Base-by-base conservation (phyloP, 208 protist species). In the Trypanosoma rangeli region DNA sequence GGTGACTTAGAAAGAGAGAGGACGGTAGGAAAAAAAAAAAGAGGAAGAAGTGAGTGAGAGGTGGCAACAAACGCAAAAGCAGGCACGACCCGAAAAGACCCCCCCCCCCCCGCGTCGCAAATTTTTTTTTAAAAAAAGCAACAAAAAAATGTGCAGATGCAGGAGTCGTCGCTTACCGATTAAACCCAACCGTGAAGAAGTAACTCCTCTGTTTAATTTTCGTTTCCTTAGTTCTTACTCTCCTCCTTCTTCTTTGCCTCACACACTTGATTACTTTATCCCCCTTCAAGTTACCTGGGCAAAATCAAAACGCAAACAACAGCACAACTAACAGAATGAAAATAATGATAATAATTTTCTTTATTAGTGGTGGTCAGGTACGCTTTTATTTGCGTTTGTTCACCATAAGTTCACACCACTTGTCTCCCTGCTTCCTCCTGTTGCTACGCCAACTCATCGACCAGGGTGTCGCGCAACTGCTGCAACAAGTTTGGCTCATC, bases 361-460 rank as follows among this genome's bases (percentile, higher is more conserved):
- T n/a, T n/a, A n/a, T n/a, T 42, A 42, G 2, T 68, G 12, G 20
- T 49, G 39, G 13, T 68, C n/a, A 7, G 33, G 18, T 68, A 33
- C 44, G 16, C 8, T 24, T 35, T 22, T 20, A 15, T 50, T 50
- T 50, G 46, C 28, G 35, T 50, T 50, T 61, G 10, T 33, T n/a
- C n/a, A n/a, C n/a, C n/a, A n/a, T n/a, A n/a, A n/a, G n/a, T n/a
- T n/a, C n/a, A n/a, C n/a, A n/a, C 20, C 31, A 49, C 33, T 46
- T 48, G 60, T 60, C 26, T 61, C 42, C 64, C 24, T 65, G 56
- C 37, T 12, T 56, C 24, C 16, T 50, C 28, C 37, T 39, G 15
- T 22, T 28, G 5, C 33, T 96, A 97, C 68, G 89, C 86, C 50
- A 94, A 80, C 70, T 95, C 90, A 61, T 97, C 92, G 22, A 97